phyloP scores from a whole-genome alignment of 257 asterid species.

The Nicotiana paniculata region DNA sequence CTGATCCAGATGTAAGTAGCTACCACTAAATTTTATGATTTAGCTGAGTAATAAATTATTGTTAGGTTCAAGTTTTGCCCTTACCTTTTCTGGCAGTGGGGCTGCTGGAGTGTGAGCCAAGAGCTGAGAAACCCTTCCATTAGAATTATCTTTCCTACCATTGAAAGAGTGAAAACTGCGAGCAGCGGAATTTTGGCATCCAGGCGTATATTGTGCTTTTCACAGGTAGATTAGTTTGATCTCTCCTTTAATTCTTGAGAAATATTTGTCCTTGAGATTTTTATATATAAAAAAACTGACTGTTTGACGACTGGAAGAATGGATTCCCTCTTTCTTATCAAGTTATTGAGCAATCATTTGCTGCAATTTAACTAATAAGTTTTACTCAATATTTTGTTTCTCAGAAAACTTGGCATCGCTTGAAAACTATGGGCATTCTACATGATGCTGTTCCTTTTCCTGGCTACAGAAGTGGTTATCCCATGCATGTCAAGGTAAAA shows the following conservation, averaged over 20 bases:
- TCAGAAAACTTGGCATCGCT: conserved; percentile 92
- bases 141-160: conserved; percentile 63
- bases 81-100: conserved; percentile 61
- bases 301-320: not conserved
- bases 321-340: not conserved
- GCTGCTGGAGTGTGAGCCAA: conserved; percentile 88
- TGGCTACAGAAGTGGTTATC: conserved; percentile 48
- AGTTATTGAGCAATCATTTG: not conserved
- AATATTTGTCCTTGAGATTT: not conserved
- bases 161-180: conserved; percentile 71
- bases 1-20: conserved; percentile 75
- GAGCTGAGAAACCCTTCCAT: conserved; percentile 76
- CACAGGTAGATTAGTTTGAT: conserved; percentile 46
- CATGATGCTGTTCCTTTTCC: conserved; percentile 79
- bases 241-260: not conserved
- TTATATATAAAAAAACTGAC: not conserved
- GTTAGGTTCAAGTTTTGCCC: not conserved
- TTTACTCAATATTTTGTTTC: not conserved
- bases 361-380: not conserved
- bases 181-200: conserved; percentile 58
- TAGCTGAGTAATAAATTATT: not conserved
- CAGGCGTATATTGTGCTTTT: conserved; percentile 69
- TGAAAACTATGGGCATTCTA: conserved; percentile 59
- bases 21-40: conserved; percentile 2
- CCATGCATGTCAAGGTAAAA: conserved; percentile 90